Conservation (phyloP, 805 yeast species). For the Candida maris region DNA sequence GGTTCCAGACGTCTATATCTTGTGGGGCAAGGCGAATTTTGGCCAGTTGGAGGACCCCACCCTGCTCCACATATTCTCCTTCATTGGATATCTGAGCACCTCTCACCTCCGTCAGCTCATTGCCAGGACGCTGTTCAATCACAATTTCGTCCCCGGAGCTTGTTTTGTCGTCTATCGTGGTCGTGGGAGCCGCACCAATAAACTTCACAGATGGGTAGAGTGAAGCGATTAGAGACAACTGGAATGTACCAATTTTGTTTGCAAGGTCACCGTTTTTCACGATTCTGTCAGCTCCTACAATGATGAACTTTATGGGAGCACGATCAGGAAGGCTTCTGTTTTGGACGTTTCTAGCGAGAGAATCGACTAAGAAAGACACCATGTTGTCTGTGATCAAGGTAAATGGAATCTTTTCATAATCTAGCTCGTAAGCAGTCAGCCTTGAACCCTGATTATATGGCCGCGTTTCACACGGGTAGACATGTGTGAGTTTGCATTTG, state of each 20-base stretch:
- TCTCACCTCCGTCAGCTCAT: conserved; percentile 70
- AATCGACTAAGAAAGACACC: conserved; percentile 72
- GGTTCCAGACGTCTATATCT: conserved; percentile 88
- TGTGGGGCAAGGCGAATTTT: conserved; percentile 83
- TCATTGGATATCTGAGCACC: conserved; percentile 54
- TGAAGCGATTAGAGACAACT: conserved; percentile 71
- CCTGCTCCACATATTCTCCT: conserved; percentile 30
- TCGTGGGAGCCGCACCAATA: conserved; percentile 92
- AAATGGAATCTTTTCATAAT: conserved; percentile 82
- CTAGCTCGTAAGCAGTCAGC: conserved; percentile 85
- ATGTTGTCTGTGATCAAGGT: conserved; percentile 88
- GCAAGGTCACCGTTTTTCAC: conserved; percentile 95
- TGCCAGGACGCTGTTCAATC: conserved; percentile 83
- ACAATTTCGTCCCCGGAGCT: conserved; percentile 67
- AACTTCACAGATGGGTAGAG: conserved; percentile 66
- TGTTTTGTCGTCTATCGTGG: conserved; percentile 76
- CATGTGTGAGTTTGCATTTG: conserved; percentile 56
- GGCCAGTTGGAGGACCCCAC: conserved; percentile 26
- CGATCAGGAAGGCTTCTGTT: conserved; percentile 23
- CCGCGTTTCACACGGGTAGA: conserved; percentile 88
- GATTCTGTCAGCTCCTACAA: conserved; percentile 94
- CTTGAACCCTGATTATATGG: conserved; percentile 97
- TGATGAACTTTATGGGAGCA: conserved; percentile 80
- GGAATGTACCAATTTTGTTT: conserved; percentile 93
- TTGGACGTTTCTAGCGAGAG: conserved; percentile 31